Percentiles rank a stretch among this genome's conserved stretches.
Conservation (phyloP, 108 stramenopile genomes). For the Epipyxis sp. region DNA sequence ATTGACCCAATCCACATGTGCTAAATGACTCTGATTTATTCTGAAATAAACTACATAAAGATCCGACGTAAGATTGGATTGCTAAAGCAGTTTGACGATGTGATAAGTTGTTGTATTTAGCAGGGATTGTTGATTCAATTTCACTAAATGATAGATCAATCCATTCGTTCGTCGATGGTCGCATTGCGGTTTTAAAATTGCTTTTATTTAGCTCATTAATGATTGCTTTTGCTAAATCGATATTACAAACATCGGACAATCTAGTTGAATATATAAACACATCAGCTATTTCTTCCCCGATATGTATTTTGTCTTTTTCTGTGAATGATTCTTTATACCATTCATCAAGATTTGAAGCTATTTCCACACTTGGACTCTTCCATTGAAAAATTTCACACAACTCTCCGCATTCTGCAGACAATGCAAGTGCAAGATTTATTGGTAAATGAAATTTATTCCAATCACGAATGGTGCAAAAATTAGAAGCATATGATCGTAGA, state of each 20-base stretch:
- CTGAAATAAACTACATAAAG: not conserved
- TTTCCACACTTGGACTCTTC: conserved; percentile 43
- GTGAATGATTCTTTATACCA: conserved; percentile 22
- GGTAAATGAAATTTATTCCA: conserved; percentile 73
- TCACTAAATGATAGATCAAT: not conserved
- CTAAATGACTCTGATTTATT: not conserved
- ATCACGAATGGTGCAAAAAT: conserved; percentile 27
- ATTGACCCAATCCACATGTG: not conserved
- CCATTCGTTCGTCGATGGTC: not conserved
- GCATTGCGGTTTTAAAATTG: not conserved
- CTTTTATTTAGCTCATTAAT: not conserved
- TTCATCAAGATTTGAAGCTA: not conserved
- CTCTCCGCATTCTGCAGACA: conserved; percentile 75
- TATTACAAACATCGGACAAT: conserved; percentile 51
- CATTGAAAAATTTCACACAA: conserved; percentile 83
- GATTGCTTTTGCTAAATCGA: conserved; percentile 32
- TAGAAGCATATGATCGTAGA: not conserved
- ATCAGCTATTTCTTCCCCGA: conserved; percentile 85
- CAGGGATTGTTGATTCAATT: not conserved
- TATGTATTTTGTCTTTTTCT: conserved; percentile 59
- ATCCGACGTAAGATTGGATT: not conserved
- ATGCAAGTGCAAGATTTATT: conserved; percentile 58
- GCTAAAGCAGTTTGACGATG: not conserved
- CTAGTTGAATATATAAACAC: conserved; percentile 80
- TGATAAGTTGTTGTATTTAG: not conserved